Conservation (phyloP, 768 basidiomycete species). For the Erythrobasidium yunnanense region DNA sequence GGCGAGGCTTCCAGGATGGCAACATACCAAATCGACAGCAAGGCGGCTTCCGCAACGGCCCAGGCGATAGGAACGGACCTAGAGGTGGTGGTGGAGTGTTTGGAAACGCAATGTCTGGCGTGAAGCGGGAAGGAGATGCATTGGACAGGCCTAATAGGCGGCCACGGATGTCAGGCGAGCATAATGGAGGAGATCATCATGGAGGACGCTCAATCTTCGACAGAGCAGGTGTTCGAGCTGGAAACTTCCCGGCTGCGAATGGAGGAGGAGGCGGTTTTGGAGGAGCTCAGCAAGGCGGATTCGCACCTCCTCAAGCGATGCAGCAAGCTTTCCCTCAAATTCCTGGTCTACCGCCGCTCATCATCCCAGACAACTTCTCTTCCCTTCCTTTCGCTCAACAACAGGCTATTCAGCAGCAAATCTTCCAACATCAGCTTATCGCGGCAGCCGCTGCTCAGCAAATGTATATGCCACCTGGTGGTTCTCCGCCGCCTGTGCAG, state of each 20-base stretch:
- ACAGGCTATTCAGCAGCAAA: conserved; percentile 25
- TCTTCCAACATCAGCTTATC: conserved; percentile 27
- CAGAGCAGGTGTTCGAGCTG: conserved; percentile 27
- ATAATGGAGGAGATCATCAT: not conserved
- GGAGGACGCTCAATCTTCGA: conserved; percentile 26
- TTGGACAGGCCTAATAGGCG: conserved; percentile 18
- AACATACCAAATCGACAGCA: conserved; percentile 9
- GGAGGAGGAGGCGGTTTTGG: no score
- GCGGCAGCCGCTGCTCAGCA: conserved; percentile 23
- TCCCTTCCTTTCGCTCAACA: conserved; percentile 16
- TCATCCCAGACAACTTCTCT: conserved; percentile 17
- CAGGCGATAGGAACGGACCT: conserved; percentile 8
- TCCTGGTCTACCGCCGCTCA: conserved; percentile 23
- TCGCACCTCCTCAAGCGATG: no score
- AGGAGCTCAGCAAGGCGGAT: no score
- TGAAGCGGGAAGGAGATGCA: conserved; percentile 33
- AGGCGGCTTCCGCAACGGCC: not conserved
- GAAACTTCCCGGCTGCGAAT: not conserved
- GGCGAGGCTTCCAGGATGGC: not conserved
- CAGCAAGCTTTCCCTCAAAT: no score
- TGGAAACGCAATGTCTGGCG: conserved; percentile 32
- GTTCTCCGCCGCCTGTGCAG: conserved; percentile 14
- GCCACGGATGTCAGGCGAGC: conserved; percentile 1
- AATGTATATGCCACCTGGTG: not conserved
- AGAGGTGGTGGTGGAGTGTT: conserved; percentile 30